phyloP scores from a whole-genome alignment of 257 asterid species.

The Vinca minor region DNA sequence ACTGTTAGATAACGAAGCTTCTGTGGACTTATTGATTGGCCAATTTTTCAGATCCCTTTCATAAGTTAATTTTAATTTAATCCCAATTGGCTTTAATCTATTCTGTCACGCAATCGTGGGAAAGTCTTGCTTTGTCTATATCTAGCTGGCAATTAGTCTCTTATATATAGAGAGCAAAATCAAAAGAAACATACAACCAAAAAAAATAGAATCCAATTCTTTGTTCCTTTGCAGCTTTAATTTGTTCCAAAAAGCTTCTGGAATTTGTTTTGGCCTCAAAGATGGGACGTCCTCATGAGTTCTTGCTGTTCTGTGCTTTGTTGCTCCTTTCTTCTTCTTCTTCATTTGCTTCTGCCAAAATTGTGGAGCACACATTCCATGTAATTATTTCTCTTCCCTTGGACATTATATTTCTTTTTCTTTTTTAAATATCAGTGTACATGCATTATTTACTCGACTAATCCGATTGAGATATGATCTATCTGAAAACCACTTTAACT shows the following conservation, averaged over 20 bases:
- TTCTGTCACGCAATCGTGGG: slow-evolving; percentile 14
- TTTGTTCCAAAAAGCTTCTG: no score
- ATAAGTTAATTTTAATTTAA: neutral
- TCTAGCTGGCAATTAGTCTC: neutral
- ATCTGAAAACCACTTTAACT: no score
- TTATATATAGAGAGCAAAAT: neutral
- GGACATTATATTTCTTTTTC: neutral
- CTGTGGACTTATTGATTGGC: neutral
- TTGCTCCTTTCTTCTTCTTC: slow-evolving; percentile 27
- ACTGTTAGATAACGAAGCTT: slow-evolving; percentile 16
- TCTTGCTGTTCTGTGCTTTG: slow-evolving; percentile 22
- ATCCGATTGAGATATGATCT: no score
- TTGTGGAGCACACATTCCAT: slow-evolving; percentile 57
- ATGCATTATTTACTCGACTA: no score
- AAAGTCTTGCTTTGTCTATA: slow-evolving; percentile 3
- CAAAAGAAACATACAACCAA: neutral
- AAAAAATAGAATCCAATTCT: neutral
- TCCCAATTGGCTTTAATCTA: neutral
- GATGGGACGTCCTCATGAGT: slow-evolving; percentile 20
- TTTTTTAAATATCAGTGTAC: no score
- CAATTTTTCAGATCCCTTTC: no score
- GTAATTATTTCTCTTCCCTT: slow-evolving; percentile 28
- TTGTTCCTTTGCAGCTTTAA: no score
- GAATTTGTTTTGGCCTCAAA: neutral
- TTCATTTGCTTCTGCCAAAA: slow-evolving; percentile 40